These are phyloP conservation scores for Penicillium sp. DNA, from an alignment of 2,329 filamentous ascomycete genomes.

Conservation along the genomic window DNA sequence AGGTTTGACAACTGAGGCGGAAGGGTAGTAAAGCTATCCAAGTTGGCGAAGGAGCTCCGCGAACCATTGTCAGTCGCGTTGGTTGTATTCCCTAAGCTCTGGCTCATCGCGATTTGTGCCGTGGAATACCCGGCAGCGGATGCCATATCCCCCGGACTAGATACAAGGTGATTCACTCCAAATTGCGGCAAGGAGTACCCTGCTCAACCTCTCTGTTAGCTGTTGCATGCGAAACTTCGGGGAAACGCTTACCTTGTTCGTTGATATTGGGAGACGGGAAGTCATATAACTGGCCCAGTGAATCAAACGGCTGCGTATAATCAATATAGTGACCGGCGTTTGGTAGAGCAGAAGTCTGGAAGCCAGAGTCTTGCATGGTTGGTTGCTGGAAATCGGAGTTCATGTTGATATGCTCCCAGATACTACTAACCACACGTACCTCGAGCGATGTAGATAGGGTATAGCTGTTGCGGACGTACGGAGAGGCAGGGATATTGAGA, in stretches of 20 bases:
- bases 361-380: slow-evolving; percentile 10
- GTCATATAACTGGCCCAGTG: neutral
- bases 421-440: neutral
- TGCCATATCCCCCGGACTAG: neutral
- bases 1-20: neutral
- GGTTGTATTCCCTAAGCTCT: neutral
- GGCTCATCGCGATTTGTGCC: neutral
- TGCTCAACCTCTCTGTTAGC: neutral
- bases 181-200: slow-evolving; percentile 2
- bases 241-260: slow-evolving; percentile 3
- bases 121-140: neutral
- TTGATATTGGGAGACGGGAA: neutral
- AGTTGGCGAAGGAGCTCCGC: neutral
- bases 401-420: slow-evolving; percentile 12
- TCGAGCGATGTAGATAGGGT: neutral
- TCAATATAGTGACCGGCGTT: slow-evolving; percentile 1
- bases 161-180: neutral
- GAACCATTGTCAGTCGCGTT: neutral
- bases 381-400: slow-evolving; percentile 13
- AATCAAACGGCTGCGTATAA: neutral
- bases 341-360: neutral
- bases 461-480: neutral
- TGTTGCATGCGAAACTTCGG: neutral
- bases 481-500: neutral
- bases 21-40: neutral